Base-by-base conservation (phyloP, 1,284 basidiomycete genomes). In the Neonothopanus nambi region DNA sequence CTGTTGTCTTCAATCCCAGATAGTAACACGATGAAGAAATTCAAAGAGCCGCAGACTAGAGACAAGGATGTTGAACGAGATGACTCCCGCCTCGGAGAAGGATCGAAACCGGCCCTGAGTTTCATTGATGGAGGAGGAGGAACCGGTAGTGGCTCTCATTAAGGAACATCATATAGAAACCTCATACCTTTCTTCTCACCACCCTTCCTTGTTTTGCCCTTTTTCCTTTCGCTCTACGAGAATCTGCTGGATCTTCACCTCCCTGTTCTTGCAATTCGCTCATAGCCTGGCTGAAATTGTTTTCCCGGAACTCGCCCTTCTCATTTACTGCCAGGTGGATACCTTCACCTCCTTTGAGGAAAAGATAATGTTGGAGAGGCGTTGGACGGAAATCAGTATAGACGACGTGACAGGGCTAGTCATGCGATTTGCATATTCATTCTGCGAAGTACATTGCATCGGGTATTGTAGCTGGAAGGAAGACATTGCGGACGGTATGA, bases 401-500 rank as follows among this genome's bases (percentile, higher is more conserved):
- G 46, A 99, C 96, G 64, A 99, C 93, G 68, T 99, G 97, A 70
- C 97, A 99, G 0, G 97, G 96, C 66, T 99, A 97, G 53, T 96
- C 89, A 66, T 99, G 97, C 1, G 91, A 95, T 67, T 95, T 90
- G 73, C 91, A 94, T 66, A 99, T 95, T 97, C 97, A 99, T 70
- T 98, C 93, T 37, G 96, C 95, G 62, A 99, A 99, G 68, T 99
- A 94, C 93, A 98, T 97, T 7, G 97, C 95, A 72, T 99, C 99
- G 35, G 97, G 97, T 56, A 99, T 99, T 21, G 97, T 99, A 51
- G 97, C 96, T n/a, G 97, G 99, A 36, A 99, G 86, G 75, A 99
- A 99, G 58, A 99, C 97, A 68, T 98, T 97, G 70, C 91, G 94
- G 55, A 99, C 96, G 21, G 86, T 88, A 69, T 98, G 93, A 3